Conservation (phyloP, 73 alveolate genomes). For the Durusdinium trenchii region DNA sequence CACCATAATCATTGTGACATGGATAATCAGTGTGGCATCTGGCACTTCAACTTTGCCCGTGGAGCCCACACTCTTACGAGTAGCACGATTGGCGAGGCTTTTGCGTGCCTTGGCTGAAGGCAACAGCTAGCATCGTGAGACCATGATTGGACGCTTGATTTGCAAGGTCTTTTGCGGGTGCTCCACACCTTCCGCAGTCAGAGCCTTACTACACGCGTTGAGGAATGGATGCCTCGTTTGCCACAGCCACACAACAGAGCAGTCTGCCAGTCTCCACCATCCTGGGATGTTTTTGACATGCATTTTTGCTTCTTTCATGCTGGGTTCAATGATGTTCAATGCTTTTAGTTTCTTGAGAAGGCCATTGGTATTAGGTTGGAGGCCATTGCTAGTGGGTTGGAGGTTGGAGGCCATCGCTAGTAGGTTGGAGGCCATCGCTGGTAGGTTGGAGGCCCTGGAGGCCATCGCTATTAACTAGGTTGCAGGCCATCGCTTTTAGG, state of each 20-base stretch:
- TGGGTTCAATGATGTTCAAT: background rate
- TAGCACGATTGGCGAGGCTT: constrained; percentile 73
- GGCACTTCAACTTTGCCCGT: constrained; percentile 1
- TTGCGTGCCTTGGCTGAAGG: background rate
- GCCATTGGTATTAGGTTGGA: background rate
- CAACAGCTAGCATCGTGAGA: background rate
- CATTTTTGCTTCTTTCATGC: too few relatives aligned
- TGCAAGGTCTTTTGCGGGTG: constrained; percentile 25
- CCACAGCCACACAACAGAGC: too few relatives aligned
- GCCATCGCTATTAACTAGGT: too few relatives aligned
- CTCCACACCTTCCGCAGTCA: constrained; percentile 50
- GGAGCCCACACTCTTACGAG: constrained; percentile 65
- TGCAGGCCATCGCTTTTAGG: too few relatives aligned
- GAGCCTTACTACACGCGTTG: background rate
- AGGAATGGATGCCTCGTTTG: too few relatives aligned
- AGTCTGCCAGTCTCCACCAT: too few relatives aligned
- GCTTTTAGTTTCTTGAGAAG: background rate
- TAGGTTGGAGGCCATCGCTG: too few relatives aligned
- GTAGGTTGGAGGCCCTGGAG: too few relatives aligned
- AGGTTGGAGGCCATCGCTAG: too few relatives aligned
- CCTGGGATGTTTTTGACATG: too few relatives aligned
- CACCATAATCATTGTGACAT: constrained; percentile 2
- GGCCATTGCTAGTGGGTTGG: too few relatives aligned
- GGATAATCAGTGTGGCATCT: constrained; percentile 35
- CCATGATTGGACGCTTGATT: background rate